Conservation (phyloP, 1,139 yeast genomes). For the Spathaspora sp. region DNA sequence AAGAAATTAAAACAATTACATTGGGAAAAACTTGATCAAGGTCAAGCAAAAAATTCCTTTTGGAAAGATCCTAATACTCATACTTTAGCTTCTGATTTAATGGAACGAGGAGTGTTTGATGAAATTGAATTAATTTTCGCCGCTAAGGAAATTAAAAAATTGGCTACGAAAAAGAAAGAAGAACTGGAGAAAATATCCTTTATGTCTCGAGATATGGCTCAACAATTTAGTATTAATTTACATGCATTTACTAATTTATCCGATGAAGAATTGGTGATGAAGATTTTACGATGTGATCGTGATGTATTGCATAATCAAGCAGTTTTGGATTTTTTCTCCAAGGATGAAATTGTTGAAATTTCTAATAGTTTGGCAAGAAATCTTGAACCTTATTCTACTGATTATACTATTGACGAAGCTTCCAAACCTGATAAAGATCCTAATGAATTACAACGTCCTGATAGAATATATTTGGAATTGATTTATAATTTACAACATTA, state of each 20-base stretch:
- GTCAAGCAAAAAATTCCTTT: constrained; percentile 56
- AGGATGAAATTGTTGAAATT: constrained; percentile 66
- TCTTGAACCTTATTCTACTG: constrained; percentile 65
- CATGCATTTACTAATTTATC: constrained; percentile 56
- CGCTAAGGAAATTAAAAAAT: constrained; percentile 68
- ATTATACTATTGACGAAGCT: constrained; percentile 43
- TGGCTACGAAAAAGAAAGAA: constrained; percentile 48
- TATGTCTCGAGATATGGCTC: constrained; percentile 69
- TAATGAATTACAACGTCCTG: constrained; percentile 71
- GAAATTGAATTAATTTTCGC: constrained; percentile 77
- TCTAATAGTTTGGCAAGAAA: constrained; percentile 62
- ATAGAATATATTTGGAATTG: constrained; percentile 69
- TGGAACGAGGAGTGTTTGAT: constrained; percentile 70
- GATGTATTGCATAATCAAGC: constrained; percentile 56
- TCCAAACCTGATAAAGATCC: constrained; percentile 73
- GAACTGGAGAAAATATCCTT: constrained; percentile 56
- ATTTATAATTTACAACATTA: constrained; percentile 75
- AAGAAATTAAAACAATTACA: constrained; percentile 77
- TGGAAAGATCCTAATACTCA: constrained; percentile 50
- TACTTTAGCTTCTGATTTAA: constrained; percentile 56
- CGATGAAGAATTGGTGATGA: constrained; percentile 56
- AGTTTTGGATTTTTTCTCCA: constrained; percentile 68
- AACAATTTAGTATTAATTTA: constrained; percentile 76
- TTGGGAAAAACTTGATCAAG: constrained; percentile 73
- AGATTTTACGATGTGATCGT: constrained; percentile 63